Base-by-base conservation (phyloP, 2,329 filamentous ascomycete species). In the Tolypocladium guangdongense region DNA sequence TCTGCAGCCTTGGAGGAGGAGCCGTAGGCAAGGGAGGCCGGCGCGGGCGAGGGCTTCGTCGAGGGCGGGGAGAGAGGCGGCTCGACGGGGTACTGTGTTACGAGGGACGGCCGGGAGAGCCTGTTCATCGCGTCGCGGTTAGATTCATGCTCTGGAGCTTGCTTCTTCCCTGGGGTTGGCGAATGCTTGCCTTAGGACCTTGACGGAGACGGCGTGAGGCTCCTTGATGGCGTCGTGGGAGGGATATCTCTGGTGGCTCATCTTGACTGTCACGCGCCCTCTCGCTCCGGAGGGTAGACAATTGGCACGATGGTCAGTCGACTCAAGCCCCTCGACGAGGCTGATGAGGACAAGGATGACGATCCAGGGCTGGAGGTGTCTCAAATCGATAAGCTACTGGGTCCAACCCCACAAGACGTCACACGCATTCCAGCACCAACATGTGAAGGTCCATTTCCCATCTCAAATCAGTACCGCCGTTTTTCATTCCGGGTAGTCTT, bases 71-170 rank as follows among this genome's bases (percentile, higher is more conserved):
- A 58, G 7, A 65, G 65, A 8, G 73, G 71, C 33, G 73, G 70
- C 57, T 81, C 65, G 55, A 87, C 74, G 4, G 86, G 80, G 60
- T 87, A 81, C 63, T 90, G 88, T 11, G 81, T 74, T 39, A 88
- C 84, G 52, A 92, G 80, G 4, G 87, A 86, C 1, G 88, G 90
- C 16, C 88, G 85, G 1, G 91, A 95, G 55, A 97, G 80, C 55
- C 90, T 95, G 62, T 12, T 46, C 2, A 7, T 14, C 5, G 18
- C 6, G 7, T 32, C 27, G 27, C 4, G 18, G 12, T 46, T 32
- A 46, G 27, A 7, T 16, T 14, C 43, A n/a, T 45, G 24, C 41
- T 30, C 7, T n/a, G 24, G 8, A n/a, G 14, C 24, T 45, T 18
- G 5, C 27, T 20, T 32, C 18, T 3, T 6, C 27, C 35, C 16